Percentiles rank a stretch among this genome's conserved stretches.
Evolutionary conservation across 108 stramenopile species (phyloP).

Genomic region (Skeletonema tropicum): DNA sequence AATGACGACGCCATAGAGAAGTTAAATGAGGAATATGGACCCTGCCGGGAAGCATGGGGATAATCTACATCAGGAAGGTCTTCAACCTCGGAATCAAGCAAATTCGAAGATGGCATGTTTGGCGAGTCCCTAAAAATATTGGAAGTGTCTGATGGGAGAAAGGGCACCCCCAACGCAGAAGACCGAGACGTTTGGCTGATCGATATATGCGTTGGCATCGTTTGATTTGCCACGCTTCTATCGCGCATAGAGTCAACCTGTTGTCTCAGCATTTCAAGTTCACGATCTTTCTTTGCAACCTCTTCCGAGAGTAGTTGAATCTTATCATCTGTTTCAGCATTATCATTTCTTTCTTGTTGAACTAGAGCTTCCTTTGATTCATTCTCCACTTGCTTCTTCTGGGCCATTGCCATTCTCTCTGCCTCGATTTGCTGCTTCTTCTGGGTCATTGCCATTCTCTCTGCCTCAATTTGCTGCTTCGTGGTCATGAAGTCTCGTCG

Average conservation of each 20-base stretch:
- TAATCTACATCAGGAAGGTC: conserved; percentile 30
- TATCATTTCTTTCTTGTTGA: conserved; percentile 12
- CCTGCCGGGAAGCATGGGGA: background rate
- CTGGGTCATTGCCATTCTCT: conserved; percentile 64
- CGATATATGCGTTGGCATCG: conserved; percentile 34
- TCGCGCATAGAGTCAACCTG: conserved; percentile 48
- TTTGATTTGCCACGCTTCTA: conserved; percentile 22
- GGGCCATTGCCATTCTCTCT: conserved; percentile 64
- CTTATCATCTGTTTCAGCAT: conserved; percentile 26
- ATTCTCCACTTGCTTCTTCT: conserved; percentile 53
- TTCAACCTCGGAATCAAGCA: conserved; percentile 44
- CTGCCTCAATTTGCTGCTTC: conserved; percentile 39
- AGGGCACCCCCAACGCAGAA: conserved; percentile 11
- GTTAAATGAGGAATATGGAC: conserved; percentile 2
- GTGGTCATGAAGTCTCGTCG: conserved; percentile 14
- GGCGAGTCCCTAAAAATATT: conserved; percentile 9
- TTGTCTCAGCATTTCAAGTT: conserved; percentile 41
- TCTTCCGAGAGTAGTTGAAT: conserved; percentile 35
- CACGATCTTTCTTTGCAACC: conserved; percentile 39
- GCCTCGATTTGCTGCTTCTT: conserved; percentile 25
- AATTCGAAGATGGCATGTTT: conserved; percentile 23
- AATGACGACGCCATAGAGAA: conserved; percentile 19
- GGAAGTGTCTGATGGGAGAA: conserved; percentile 2
- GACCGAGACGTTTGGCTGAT: conserved; percentile 2
- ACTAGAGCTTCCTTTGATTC: conserved; percentile 8